Evolutionary conservation across 2,329 filamentous ascomycete species (phyloP), one percentile per base, ranked within the genome.

Genomic region (Phialemoniopsis sp.): DNA sequence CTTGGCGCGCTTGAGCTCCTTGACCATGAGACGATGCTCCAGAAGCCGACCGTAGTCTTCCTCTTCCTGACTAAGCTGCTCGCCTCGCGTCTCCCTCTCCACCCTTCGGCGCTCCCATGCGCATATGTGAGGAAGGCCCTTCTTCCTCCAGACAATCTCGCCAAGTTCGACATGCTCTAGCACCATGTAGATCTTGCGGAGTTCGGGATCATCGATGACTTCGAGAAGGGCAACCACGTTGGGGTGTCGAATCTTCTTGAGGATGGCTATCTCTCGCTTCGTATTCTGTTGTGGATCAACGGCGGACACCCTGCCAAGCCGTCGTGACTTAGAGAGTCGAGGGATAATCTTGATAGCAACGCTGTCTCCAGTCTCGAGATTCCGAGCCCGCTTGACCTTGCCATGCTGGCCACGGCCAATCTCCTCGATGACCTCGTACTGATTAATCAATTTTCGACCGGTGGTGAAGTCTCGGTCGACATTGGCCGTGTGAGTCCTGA

Each of bases 341-440:
- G 95, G 89, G 34, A 98, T 95, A 53, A 98, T 98, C 68, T 98
- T 98, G 74, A 98, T 96, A 41, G 93, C 93, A 4, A 98, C 91
- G 57, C 85, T 84, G 38, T 87, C 82, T 45, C 77, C 76, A 2
- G 79, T 89, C 40, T 82, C 71, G 34, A 89, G 70, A 57, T 94
- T 89, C 39, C 89, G 80, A 35, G 90, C 93, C 35, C 96, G 75
- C 66, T 98, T 98, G 56, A 98, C 93, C 68, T 97, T 98, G 55
- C 93, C 93, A 59, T 98, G 93, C 54, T 95, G 88, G 37, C 93
- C 93, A 43, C 93, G 85, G 40, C 93, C 93, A 39, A 98, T 87
- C 64, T 98, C 93, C 60, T 95, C 87, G 48, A 97, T 85, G 52
- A 98, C 88, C 63, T 96, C 89, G 66, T 98, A 98, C 58, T 96